A percentile compares a stretch with the other conserved stretches of the same genome.
phyloP scores from a whole-genome alignment of 352 stramenopile genomes.

The Pythium sukuiense region DNA sequence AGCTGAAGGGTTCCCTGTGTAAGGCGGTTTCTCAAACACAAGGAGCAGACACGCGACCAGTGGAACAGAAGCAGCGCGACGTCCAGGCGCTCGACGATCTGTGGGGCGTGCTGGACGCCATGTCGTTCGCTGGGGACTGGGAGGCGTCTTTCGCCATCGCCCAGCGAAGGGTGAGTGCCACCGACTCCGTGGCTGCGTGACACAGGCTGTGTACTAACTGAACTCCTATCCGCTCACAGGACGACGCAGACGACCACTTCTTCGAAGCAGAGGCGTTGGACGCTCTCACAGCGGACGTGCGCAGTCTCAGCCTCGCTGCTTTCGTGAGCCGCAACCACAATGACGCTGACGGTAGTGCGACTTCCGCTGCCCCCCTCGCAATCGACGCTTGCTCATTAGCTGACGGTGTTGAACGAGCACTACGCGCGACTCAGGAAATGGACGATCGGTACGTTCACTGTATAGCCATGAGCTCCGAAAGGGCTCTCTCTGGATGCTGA shows the following conservation, averaged over 20 bases:
- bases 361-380: not conserved
- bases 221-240: constrained; percentile 1
- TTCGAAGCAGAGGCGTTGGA: constrained; percentile 15
- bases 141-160: not conserved
- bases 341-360: not conserved
- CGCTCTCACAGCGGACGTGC: constrained; percentile 8
- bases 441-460: constrained; percentile 10
- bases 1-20: constrained; percentile 30
- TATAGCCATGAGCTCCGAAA: too few species aligned
- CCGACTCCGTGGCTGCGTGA: not conserved
- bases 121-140: constrained; percentile 25
- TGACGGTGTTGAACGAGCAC: constrained; percentile 15
- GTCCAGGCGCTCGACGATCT: constrained; percentile 43
- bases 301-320: constrained; percentile 18
- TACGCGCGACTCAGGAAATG: constrained; percentile 5
- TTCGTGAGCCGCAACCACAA: constrained; percentile 1
- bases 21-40: not conserved
- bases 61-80: constrained; percentile 40
- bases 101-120: constrained; percentile 43
- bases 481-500: not conserved
- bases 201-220: not conserved
- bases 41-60: not conserved
- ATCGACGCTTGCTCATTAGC: constrained; percentile 11
- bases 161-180: not conserved
- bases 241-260: constrained; percentile 16